phyloP scores from a whole-genome alignment of 371 early-diverging fungal species.

The Thermomucor indicae-seudaticae region DNA sequence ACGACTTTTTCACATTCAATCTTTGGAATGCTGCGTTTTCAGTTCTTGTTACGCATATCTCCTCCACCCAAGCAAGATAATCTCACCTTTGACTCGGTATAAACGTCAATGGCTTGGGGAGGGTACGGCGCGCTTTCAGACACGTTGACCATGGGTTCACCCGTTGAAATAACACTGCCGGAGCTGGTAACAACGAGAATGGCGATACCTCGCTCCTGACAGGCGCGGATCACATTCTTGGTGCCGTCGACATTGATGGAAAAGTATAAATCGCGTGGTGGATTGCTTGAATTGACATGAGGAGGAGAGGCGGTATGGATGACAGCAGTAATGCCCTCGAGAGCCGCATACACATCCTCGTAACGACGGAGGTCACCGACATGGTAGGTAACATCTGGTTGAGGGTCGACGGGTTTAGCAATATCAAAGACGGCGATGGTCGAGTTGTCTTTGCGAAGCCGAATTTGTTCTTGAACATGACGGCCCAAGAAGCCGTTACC shows the following conservation, averaged over 20 bases:
- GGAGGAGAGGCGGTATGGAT: slow-evolving; percentile 93
- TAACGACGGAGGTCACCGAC: slow-evolving; percentile 75
- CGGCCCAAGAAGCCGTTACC: slow-evolving; percentile 90
- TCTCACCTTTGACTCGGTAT: slow-evolving; percentile 86
- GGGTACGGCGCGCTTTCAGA: slow-evolving; percentile 80
- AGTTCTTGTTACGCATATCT: slow-evolving; percentile 1
- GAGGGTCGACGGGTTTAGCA: slow-evolving; percentile 48
- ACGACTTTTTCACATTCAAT: slow-evolving; percentile 82
- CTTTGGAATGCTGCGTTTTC: slow-evolving; percentile 22
- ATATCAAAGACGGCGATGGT: slow-evolving; percentile 74
- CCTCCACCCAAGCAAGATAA: neutral
- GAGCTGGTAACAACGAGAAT: slow-evolving; percentile 85
- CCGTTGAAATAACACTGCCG: slow-evolving; percentile 86
- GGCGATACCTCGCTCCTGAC: slow-evolving; percentile 60
- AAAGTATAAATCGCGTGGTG: slow-evolving; percentile 69
- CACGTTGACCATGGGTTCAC: slow-evolving; percentile 71
- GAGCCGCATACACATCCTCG: slow-evolving; percentile 61
- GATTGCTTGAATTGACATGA: slow-evolving; percentile 87
- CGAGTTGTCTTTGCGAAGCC: slow-evolving; percentile 57
- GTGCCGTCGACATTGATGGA: slow-evolving; percentile 92
- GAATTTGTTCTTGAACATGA: slow-evolving; percentile 71
- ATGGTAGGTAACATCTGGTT: slow-evolving; percentile 56
- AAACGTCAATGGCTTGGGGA: slow-evolving; percentile 76
- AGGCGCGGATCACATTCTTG: slow-evolving; percentile 76
- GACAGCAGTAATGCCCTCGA: slow-evolving; percentile 67